These are phyloP conservation scores for Leccinum uliginosum DNA, from an alignment of 768 basidiomycete genomes.

Conservation along the genomic window DNA sequence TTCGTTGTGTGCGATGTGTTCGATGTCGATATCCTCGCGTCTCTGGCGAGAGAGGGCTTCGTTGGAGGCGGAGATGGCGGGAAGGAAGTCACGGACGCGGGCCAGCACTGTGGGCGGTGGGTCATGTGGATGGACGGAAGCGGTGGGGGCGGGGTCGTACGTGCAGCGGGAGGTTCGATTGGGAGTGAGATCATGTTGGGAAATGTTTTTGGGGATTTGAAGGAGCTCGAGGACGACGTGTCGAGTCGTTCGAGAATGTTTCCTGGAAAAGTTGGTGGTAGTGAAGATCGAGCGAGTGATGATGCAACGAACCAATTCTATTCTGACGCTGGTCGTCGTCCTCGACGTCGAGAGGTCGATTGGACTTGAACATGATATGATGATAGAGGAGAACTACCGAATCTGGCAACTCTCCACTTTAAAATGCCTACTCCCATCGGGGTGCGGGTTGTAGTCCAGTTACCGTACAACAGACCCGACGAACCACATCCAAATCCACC, in stretches of 20 bases:
- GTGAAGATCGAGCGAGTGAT: neutral
- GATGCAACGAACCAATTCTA: conserved; percentile 34
- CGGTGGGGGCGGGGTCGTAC: conserved; percentile 33
- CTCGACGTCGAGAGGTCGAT: conserved; percentile 38
- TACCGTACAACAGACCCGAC: conserved; percentile 77
- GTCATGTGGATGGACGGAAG: conserved; percentile 1
- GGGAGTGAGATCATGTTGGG: conserved; percentile 22
- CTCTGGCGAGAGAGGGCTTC: conserved; percentile 44
- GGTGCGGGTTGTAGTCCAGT: conserved; percentile 71
- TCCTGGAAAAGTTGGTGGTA: conserved; percentile 25
- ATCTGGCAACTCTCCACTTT: conserved; percentile 3
- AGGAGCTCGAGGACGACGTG: conserved; percentile 12
- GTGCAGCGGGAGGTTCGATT: conserved; percentile 43
- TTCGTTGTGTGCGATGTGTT: conserved; percentile 48
- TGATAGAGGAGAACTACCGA: neutral
- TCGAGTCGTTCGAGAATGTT: conserved; percentile 40
- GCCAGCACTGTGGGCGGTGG: conserved; percentile 46
- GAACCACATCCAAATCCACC: conserved; percentile 63
- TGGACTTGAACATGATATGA: conserved; percentile 14
- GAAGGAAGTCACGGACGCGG: conserved; percentile 64
- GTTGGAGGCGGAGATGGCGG: conserved; percentile 63
- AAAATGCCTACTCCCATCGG: conserved; percentile 21
- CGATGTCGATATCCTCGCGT: conserved; percentile 65
- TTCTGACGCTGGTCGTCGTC: conserved; percentile 42
- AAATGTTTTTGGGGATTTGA: conserved; percentile 33